Conservation (phyloP, 2,329 filamentous ascomycete species). For the Stemphylium vesicarium region DNA sequence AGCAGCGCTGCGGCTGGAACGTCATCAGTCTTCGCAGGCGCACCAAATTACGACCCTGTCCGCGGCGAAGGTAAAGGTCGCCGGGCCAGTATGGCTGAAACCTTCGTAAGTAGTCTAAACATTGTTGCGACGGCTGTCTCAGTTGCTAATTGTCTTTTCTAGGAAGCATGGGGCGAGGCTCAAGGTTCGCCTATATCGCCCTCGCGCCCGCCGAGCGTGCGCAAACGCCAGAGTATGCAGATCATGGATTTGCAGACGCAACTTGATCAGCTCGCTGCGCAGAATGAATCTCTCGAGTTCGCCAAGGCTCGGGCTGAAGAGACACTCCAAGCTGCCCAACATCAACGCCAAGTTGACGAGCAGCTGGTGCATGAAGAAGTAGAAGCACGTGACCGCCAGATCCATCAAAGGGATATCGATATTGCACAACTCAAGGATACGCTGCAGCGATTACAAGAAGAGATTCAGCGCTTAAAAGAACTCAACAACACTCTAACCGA, state of each 20-base stretch:
- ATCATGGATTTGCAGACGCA: slow-evolving; percentile 84
- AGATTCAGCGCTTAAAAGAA: slow-evolving; percentile 79
- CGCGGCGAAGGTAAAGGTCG: slow-evolving; percentile 88
- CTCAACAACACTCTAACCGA: slow-evolving; percentile 81
- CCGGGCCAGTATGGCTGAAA: slow-evolving; percentile 82
- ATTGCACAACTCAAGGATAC: slow-evolving; percentile 82
- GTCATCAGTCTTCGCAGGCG: slow-evolving; percentile 52
- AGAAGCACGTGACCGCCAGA: slow-evolving; percentile 69
- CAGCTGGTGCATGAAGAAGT: slow-evolving; percentile 59
- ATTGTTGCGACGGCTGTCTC: slow-evolving; percentile 13
- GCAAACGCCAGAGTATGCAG: slow-evolving; percentile 97
- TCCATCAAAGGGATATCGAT: slow-evolving; percentile 84
- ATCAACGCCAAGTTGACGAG: slow-evolving; percentile 61
- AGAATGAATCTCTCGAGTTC: slow-evolving; percentile 81
- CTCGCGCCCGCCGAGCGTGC: slow-evolving; percentile 92
- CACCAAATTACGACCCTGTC: slow-evolving; percentile 72
- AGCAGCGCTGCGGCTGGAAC: slow-evolving; percentile 44
- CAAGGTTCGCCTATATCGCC: slow-evolving; percentile 90
- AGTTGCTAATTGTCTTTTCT: slow-evolving; percentile 41
- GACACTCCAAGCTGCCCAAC: slow-evolving; percentile 61
- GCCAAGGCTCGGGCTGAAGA: slow-evolving; percentile 74
- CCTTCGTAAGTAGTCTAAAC: slow-evolving; percentile 75
- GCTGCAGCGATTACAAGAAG: slow-evolving; percentile 79
- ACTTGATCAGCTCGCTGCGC: slow-evolving; percentile 82
- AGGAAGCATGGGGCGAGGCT: slow-evolving; percentile 95